phyloP scores from a whole-genome alignment of 1,284 basidiomycete species.

The Cutaneotrichosporon sp. region DNA sequence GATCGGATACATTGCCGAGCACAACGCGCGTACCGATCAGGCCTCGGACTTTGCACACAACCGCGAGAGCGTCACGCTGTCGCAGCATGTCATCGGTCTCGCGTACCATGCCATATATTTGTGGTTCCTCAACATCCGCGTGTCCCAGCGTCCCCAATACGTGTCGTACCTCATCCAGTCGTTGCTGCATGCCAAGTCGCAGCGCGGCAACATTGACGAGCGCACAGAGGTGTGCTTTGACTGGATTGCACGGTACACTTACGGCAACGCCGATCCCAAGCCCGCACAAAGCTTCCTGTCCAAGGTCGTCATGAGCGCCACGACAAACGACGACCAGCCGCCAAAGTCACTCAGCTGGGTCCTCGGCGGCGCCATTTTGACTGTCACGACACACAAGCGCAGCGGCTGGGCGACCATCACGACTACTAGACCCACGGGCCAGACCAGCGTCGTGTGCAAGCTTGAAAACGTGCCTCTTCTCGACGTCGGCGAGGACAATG shows the following conservation, averaged over 20 bases:
- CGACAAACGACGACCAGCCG: conserved; percentile 22
- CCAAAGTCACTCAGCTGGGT: conserved; percentile 70
- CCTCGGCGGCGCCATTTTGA: conserved; percentile 78
- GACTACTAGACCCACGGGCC: conserved; percentile 82
- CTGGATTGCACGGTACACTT: conserved; percentile 92
- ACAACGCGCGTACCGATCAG: conserved; percentile 49
- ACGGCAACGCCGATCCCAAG: conserved; percentile 86
- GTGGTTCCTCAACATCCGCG: conserved; percentile 88
- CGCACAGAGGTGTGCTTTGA: conserved; percentile 96
- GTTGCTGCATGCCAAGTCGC: conserved; percentile 81
- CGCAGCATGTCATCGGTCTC: conserved; percentile 90
- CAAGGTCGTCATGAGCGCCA: conserved; percentile 53
- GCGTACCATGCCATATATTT: conserved; percentile 90
- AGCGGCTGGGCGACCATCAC: conserved; percentile 87
- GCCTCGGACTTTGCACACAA: conserved; percentile 56
- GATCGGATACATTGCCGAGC: conserved; percentile 87
- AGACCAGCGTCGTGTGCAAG: conserved; percentile 75
- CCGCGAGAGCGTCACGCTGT: conserved; percentile 73
- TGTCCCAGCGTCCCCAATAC: conserved; percentile 76
- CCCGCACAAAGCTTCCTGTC: conserved; percentile 74
- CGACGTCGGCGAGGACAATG: conserved; percentile 71
- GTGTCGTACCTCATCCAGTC: conserved; percentile 83
- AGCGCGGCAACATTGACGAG: conserved; percentile 69
- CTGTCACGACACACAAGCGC: conserved; percentile 67
- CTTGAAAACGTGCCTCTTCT: conserved; percentile 85